Evolutionary conservation across 1,139 yeast genomes (phyloP).

Genomic region (Candida glucosophila): DNA sequence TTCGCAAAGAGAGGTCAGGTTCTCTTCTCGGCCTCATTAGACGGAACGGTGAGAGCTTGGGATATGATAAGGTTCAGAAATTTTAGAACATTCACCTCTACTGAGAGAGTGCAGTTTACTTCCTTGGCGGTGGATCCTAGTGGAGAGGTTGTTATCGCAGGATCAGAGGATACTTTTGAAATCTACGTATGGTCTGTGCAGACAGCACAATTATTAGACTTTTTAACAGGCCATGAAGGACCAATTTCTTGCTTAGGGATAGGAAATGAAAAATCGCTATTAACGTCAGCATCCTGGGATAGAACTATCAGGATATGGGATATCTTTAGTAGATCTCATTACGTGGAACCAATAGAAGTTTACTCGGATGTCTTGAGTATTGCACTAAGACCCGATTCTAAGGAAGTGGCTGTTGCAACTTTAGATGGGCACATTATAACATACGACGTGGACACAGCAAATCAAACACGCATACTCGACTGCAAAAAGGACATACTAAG

Average conservation of each 20-base stretch:
- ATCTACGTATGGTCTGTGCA: constrained; percentile 97
- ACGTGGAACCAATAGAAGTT: constrained; percentile 84
- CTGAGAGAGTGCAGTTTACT: constrained; percentile 79
- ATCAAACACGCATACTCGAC: constrained; percentile 77
- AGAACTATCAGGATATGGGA: constrained; percentile 90
- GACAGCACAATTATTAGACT: constrained; percentile 83
- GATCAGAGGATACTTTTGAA: constrained; percentile 83
- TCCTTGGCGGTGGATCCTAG: constrained; percentile 94
- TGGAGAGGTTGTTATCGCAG: constrained; percentile 95
- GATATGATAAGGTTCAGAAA: constrained; percentile 89
- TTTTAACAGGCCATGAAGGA: constrained; percentile 89
- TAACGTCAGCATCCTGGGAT: constrained; percentile 97
- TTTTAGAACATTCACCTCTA: constrained; percentile 88
- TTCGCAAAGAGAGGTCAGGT: constrained; percentile 88
- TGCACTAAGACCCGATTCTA: constrained; percentile 86
- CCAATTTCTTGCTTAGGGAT: constrained; percentile 87
- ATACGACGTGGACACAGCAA: constrained; percentile 77
- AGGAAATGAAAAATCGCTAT: constrained; percentile 67
- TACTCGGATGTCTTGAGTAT: constrained; percentile 80
- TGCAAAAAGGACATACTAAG: constrained; percentile 77
- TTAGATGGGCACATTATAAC: constrained; percentile 81
- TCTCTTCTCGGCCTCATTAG: constrained; percentile 80
- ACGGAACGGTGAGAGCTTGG: constrained; percentile 97
- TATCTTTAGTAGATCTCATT: constrained; percentile 75
- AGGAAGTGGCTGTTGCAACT: constrained; percentile 80